Evolutionary conservation across 192 early-diverging fungal genomes (phyloP).

Genomic region (Diversispora eburnea): DNA sequence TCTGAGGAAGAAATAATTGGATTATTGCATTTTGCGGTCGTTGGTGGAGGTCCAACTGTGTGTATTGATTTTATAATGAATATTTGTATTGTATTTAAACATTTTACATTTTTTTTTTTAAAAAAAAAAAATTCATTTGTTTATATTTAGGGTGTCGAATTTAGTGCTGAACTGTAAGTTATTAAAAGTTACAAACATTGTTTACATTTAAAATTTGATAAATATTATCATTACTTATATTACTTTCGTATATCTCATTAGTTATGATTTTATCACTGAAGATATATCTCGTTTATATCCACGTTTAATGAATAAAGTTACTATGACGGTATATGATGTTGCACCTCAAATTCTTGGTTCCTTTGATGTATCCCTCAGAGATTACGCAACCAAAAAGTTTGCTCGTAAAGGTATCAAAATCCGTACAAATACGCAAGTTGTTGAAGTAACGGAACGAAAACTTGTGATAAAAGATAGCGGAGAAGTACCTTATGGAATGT

Average conservation of each 20-base stretch:
- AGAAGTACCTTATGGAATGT: constrained; percentile 51
- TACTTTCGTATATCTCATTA: background rate
- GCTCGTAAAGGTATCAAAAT: constrained; percentile 72
- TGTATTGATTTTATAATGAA: background rate
- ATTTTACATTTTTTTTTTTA: too few relatives aligned
- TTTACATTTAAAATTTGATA: background rate
- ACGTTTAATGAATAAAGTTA: constrained; percentile 52
- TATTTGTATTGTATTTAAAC: background rate
- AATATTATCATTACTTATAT: background rate
- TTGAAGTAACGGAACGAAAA: constrained; percentile 52
- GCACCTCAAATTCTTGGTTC: constrained; percentile 71
- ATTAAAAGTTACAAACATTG: background rate
- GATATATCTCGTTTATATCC: constrained; percentile 77
- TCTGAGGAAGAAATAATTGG: constrained; percentile 60
- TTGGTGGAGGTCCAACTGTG: constrained; percentile 57
- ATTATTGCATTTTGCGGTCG: constrained; percentile 77
- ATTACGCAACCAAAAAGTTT: constrained; percentile 75
- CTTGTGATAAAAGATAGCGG: constrained; percentile 52
- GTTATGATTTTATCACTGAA: constrained; percentile 77
- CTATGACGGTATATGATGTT: constrained; percentile 75
- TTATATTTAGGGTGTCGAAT: constrained; percentile 55
- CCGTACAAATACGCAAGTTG: constrained; percentile 59
- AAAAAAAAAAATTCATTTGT: too few relatives aligned
- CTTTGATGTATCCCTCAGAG: constrained; percentile 71
- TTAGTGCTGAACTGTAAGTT: constrained; percentile 63